Base-by-base conservation (phyloP, 768 basidiomycete species). In the Mycena kentingensis region DNA sequence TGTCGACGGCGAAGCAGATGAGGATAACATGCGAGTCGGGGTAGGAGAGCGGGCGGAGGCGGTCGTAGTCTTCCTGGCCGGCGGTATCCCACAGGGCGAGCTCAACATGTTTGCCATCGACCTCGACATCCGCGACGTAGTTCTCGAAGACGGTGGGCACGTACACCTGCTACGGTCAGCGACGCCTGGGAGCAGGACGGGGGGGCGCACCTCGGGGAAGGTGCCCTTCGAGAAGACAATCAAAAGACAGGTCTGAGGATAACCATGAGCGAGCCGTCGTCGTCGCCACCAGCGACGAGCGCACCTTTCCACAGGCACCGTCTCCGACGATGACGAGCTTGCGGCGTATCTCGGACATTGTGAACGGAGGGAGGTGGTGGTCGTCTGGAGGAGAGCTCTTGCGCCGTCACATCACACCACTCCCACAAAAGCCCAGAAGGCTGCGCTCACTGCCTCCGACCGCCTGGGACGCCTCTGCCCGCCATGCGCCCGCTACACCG, bases 11-110 rank as follows among this genome's bases (percentile, higher is more conserved):
- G 72, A 97, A 99, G 72, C 96, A 98, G 74, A 99, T 97, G 62
- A 98, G 84, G 77, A 99, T 98, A 72, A 99, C 95, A 70, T 99
- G 95, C n/a, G 93, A 95, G 76, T 98, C 96, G 51, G 96, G 96
- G 76, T 99, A 99, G 64, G 89, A 92, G 68, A 99, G 84, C 55
- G 97, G 97, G 57, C 97, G 84, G 62, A 99, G 91, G 64, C 96
- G 91, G 73, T 98, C 97, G 72, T 98, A 98, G 72, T 98, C 97
- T 75, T 98, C 96, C 72, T 98, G 96, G 48, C 97, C 97, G 28
- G 97, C 96, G 46, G 97, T 98, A 95, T 98, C 97, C 97, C 97
- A 98, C 64, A 99, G 77, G 25, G 97, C 96, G 65, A 99, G 81
- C 74, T 99, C 97, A 63, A 98, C 95, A 68, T 95, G 92, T 77